Conservation (phyloP, 2,329 filamentous ascomycete species). For the Neurospora crassa region DNA sequence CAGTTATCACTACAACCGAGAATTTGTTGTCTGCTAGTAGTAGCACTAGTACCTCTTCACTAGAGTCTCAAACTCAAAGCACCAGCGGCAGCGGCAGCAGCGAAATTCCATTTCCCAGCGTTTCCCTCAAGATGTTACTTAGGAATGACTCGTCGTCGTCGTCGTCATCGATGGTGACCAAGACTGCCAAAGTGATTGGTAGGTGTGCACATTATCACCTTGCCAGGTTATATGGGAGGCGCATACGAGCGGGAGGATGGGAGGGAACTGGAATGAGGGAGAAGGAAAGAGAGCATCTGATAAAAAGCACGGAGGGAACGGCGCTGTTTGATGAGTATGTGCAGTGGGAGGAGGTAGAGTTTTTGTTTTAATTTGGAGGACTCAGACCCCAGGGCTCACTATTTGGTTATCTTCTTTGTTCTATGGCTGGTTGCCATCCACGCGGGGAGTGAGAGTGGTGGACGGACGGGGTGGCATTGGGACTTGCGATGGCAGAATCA, state of each 20-base stretch:
- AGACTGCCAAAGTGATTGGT: background rate
- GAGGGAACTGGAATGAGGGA: background rate
- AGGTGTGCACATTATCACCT: constrained; percentile 9
- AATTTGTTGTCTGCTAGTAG: background rate
- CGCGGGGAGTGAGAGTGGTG: too few relatives aligned
- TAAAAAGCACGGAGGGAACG: constrained; percentile 3
- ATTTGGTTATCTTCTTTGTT: background rate
- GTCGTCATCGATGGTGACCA: background rate
- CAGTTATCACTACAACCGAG: background rate
- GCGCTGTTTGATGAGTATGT: constrained; percentile 11
- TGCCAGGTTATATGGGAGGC: background rate
- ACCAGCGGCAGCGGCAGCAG: background rate
- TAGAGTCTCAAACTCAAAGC: background rate
- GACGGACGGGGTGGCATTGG: background rate
- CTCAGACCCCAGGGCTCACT: too few relatives aligned
- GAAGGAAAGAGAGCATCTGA: constrained; percentile 4
- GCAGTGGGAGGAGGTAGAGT: constrained; percentile 11
- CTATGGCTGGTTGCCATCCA: background rate
- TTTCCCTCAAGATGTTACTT: background rate
- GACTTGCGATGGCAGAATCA: too few relatives aligned
- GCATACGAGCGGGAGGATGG: background rate
- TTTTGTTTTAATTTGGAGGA: constrained; percentile 6
- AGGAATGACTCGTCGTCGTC: background rate
- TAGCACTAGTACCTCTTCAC: background rate
- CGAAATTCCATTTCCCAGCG: background rate